Evolutionary conservation across 2,329 filamentous ascomycete species (phyloP), one percentile per base, ranked within the genome.

Genomic region (Sphaerulina vaccinii): DNA sequence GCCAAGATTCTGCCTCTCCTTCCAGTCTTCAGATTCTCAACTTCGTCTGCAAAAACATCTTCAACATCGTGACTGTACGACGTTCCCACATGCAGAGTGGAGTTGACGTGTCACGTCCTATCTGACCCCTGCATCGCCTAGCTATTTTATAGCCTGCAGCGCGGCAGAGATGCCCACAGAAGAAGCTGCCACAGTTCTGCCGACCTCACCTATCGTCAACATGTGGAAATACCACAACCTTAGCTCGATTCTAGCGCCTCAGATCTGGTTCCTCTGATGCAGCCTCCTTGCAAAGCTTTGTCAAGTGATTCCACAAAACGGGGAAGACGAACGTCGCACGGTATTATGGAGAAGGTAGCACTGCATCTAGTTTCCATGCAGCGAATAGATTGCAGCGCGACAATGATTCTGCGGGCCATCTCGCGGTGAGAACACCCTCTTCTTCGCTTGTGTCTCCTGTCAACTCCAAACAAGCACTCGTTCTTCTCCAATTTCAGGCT

Each of bases 341-440:
- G 19, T 18, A 15, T 21, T 39, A 27, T 48, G 45, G 45, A 40
- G 24, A 48, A 39, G 33, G 23, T 36, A 18, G 35, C 23, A 33
- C 23, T 39, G 36, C 9, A 18, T 39, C 35, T 22, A 15, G 18
- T 21, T 29, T 22, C 15, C 43, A 36, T 23, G 33, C 16, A 19
- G 36, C 33, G 21, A 35, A 38, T 46, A 46, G 43, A 46, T 37
- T 46, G 43, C 43, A 18, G 18, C n/a, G 23, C 32, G 43, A 46
- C n/a, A 38, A 46, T 38, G 18, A 38, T 37, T 32, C 43, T 38
- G 23, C 43, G 36, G 19, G 24, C n/a, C n/a, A n/a, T n/a, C n/a
- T n/a, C n/a, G 40, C 11, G 29, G 21, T 15, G 40, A 42, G 21
- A 16, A 35, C 9, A 15, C n/a, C 5, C 18, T 42, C 32, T 18